These are phyloP conservation scores for Acephala macrosclerotiorum DNA, from an alignment of 2,329 filamentous ascomycete genomes.

Conservation along the genomic window DNA sequence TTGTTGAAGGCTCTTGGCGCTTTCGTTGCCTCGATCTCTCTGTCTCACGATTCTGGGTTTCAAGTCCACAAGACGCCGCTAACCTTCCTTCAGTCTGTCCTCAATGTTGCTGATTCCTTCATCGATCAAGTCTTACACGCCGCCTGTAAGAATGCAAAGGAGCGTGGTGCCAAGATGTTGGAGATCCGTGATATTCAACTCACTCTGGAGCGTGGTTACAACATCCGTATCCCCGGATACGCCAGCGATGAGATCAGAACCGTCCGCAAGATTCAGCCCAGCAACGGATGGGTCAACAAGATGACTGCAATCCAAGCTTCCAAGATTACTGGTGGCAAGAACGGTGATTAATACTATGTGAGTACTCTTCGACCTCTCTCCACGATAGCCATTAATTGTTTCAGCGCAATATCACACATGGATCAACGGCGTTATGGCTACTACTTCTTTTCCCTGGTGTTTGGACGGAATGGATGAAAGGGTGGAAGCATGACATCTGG, in stretches of 20 bases:
- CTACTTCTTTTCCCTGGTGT: neutral
- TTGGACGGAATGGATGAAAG: slow-evolving; percentile 8
- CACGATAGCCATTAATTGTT: neutral
- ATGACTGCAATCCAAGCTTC: slow-evolving; percentile 96
- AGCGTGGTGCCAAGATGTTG: slow-evolving; percentile 87
- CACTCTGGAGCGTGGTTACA: slow-evolving; percentile 84
- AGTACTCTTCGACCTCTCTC: neutral
- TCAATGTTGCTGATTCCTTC: slow-evolving; percentile 91
- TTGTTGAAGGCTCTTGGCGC: neutral
- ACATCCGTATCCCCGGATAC: slow-evolving; percentile 93
- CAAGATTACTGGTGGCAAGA: slow-evolving; percentile 71
- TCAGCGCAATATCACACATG: neutral
- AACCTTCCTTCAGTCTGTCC: slow-evolving; percentile 71
- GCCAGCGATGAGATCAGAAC: slow-evolving; percentile 93
- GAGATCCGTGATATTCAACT: slow-evolving; percentile 89
- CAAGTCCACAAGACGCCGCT: slow-evolving; percentile 14
- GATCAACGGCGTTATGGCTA: neutral
- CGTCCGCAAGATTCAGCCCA: slow-evolving; percentile 90
- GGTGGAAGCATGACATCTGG: slow-evolving; percentile 7
- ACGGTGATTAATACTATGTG: slow-evolving; percentile 34
- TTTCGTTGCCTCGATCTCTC: too few relatives aligned
- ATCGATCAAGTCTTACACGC: slow-evolving; percentile 88
- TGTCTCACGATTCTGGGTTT: too few relatives aligned
- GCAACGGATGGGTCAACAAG: slow-evolving; percentile 90
- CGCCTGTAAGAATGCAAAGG: slow-evolving; percentile 91